Percentiles rank a stretch among this genome's conserved stretches.
Evolutionary conservation across 2,329 filamentous ascomycete species (phyloP).

Genomic region (Diaporthe citriasiana): DNA sequence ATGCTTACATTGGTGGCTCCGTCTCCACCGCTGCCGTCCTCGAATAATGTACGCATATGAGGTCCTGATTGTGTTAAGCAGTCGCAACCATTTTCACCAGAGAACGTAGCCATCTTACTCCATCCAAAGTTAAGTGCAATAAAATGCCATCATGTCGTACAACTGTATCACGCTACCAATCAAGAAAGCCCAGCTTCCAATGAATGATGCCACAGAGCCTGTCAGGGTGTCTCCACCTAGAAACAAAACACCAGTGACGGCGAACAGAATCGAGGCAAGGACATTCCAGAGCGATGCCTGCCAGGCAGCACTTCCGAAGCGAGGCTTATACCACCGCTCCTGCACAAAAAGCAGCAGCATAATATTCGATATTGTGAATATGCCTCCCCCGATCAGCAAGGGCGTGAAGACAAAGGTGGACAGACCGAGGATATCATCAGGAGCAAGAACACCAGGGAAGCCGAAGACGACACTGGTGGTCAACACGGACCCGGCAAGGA

Average conservation of each 20-base stretch:
- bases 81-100: not conserved
- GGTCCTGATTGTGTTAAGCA: not conserved
- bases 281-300: slow-evolving; percentile 7
- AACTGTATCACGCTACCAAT: slow-evolving; percentile 43
- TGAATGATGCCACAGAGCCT: slow-evolving; percentile 33
- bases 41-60: not conserved
- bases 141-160: slow-evolving; percentile 46
- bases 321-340: slow-evolving; percentile 18
- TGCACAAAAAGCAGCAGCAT: slow-evolving; percentile 7
- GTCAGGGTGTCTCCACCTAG: not conserved
- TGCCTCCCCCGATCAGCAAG: slow-evolving; percentile 7
- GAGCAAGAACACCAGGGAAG: slow-evolving; percentile 6
- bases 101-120: not conserved
- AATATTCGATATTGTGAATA: slow-evolving; percentile 9
- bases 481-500: not conserved
- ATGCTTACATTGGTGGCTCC: too few relatives aligned
- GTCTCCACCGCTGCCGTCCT: not conserved
- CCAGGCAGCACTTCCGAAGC: not conserved
- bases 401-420: slow-evolving; percentile 16
- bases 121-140: slow-evolving; percentile 4
- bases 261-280: slow-evolving; percentile 2
- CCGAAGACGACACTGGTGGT: not conserved
- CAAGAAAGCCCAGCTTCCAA: slow-evolving; percentile 40
- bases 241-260: slow-evolving; percentile 3
- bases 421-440: not conserved